phyloP scores from a whole-genome alignment of 2,329 filamentous ascomycete genomes.

The Ophiostoma tasmaniense region DNA sequence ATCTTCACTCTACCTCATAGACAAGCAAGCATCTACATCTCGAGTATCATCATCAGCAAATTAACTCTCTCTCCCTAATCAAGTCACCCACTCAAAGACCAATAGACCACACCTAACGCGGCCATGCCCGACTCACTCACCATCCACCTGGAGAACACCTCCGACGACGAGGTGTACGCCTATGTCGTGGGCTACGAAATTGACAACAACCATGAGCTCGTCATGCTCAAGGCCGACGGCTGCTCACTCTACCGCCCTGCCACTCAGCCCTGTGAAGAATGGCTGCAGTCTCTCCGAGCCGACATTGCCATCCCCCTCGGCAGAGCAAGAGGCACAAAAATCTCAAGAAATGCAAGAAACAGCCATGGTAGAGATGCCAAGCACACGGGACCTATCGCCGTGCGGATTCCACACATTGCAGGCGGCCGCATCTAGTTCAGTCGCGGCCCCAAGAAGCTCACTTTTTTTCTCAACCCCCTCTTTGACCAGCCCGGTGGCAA shows the following conservation, averaged over 20 bases:
- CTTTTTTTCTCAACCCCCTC: constrained; percentile 53
- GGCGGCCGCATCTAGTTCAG: constrained; percentile 58
- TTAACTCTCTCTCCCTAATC: background rate
- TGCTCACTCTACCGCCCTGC: constrained; percentile 48
- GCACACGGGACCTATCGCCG: constrained; percentile 43
- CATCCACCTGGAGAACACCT: constrained; percentile 49
- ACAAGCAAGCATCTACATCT: background rate
- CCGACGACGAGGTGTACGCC: constrained; percentile 45
- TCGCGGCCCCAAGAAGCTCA: constrained; percentile 43
- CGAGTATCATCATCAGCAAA: background rate
- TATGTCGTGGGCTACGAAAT: constrained; percentile 58
- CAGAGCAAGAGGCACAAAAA: constrained; percentile 4
- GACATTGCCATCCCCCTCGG: constrained; percentile 55
- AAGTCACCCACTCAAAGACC: too few species aligned
- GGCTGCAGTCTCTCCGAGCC: constrained; percentile 40
- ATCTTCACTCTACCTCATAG: background rate
- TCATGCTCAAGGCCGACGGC: constrained; percentile 37
- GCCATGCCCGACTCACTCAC: constrained; percentile 38
- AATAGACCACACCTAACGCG: background rate
- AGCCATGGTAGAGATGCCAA: constrained; percentile 22
- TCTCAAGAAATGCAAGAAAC: too few species aligned
- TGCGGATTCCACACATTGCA: constrained; percentile 54
- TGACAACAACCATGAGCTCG: constrained; percentile 33
- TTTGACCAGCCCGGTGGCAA: constrained; percentile 26
- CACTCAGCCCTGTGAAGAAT: constrained; percentile 35